Conservation (phyloP, 2,329 filamentous ascomycete species). For the Coniochaeta sp. region DNA sequence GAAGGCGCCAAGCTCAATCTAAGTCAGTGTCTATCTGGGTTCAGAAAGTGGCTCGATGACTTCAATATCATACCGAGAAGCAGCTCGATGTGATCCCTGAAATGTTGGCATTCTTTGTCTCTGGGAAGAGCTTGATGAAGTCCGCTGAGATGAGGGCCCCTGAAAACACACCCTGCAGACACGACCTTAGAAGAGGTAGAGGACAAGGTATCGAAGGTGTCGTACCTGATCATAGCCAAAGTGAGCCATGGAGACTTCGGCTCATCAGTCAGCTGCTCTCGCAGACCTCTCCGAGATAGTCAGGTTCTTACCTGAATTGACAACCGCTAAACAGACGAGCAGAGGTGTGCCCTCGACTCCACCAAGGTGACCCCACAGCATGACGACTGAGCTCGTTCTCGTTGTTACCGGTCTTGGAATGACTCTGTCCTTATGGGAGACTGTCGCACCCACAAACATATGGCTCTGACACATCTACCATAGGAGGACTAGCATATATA, state of each 20-base stretch:
- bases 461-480: background rate
- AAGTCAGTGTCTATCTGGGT: background rate
- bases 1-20: conserved; percentile 22
- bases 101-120: conserved; percentile 27
- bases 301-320: background rate
- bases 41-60: background rate
- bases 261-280: background rate
- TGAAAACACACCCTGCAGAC: conserved; percentile 29
- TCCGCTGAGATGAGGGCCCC: conserved; percentile 32
- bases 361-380: background rate
- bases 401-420: background rate
- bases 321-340: background rate
- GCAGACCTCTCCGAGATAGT: background rate
- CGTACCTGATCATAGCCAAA: conserved; percentile 6
- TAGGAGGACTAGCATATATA: background rate
- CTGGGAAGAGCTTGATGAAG: conserved; percentile 28
- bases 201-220: background rate
- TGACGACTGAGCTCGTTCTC: background rate
- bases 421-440: background rate
- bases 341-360: background rate
- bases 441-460: background rate
- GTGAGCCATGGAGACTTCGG: conserved; percentile 5
- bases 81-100: conserved; percentile 35
- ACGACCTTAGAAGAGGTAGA: background rate
- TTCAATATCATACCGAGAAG: conserved; percentile 24